Percentiles rank a stretch among this genome's conserved stretches.
These are phyloP conservation scores for Nemania sp. DNA, from an alignment of 2,329 filamentous ascomycete genomes.

Conservation along the genomic window DNA sequence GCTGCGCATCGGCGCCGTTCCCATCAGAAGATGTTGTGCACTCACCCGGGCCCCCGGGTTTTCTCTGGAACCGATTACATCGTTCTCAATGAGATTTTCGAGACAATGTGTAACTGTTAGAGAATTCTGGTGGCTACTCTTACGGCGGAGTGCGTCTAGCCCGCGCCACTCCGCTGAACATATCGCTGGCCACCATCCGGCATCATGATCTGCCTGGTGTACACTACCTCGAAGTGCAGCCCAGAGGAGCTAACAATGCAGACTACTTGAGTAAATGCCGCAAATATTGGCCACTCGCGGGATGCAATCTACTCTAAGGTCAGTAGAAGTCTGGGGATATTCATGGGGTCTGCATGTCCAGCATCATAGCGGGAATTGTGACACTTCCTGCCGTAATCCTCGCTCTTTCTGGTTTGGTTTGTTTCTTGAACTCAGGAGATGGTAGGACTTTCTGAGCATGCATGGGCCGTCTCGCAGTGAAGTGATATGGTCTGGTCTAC, in stretches of 20 bases:
- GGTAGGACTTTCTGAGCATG: no score
- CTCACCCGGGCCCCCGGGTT: no score
- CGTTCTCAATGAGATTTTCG: no score
- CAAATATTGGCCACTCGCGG: not conserved
- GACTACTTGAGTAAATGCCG: not conserved
- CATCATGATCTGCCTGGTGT: not conserved
- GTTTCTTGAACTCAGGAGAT: no score
- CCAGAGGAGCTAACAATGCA: not conserved
- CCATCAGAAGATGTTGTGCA: not conserved
- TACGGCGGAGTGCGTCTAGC: no score
- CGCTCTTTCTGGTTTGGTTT: not conserved
- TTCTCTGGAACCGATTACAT: no score
- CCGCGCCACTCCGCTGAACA: not conserved
- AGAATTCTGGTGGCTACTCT: no score
- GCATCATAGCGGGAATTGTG: not conserved
- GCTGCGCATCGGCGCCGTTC: not conserved
- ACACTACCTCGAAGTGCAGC: constrained; percentile 1
- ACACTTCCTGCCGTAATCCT: not conserved
- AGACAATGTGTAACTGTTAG: no score
- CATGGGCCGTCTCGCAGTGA: no score
- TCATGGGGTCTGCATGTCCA: constrained; percentile 8
- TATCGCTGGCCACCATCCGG: not conserved
- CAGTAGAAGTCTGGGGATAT: constrained; percentile 1
- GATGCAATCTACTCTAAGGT: not conserved
- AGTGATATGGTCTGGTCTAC: no score